A percentile compares a stretch with the other conserved stretches of the same genome.
Evolutionary conservation across 176 grass and related monocot genomes (phyloP).

Genomic region (Cenchrus purpureus): DNA sequence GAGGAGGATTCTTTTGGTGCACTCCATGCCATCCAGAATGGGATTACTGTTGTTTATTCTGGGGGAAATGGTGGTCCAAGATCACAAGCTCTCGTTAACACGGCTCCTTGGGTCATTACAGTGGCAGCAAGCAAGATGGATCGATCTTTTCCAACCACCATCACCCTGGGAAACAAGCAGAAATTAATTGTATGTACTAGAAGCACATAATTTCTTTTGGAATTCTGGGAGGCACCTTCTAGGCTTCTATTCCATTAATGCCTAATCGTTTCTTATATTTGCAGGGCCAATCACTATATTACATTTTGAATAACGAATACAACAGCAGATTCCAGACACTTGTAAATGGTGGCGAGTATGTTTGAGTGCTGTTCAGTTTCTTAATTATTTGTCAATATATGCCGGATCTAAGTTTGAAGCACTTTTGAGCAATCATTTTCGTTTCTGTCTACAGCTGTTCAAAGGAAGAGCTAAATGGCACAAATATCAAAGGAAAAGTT

Average conservation of each 20-base stretch:
- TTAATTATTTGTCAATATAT: neutral
- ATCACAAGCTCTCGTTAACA: neutral
- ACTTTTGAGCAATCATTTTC: neutral
- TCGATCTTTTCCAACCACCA: slow-evolving; percentile 33
- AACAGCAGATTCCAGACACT: neutral
- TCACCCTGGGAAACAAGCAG: slow-evolving; percentile 44
- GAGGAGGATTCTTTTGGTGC: slow-evolving; percentile 6
- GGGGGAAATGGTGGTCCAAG: neutral
- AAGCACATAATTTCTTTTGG: neutral
- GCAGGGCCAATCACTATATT: slow-evolving; percentile 44
- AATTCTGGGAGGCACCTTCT: neutral
- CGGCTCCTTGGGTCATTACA: slow-evolving; percentile 43
- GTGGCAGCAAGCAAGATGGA: slow-evolving; percentile 39
- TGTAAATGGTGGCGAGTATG: neutral
- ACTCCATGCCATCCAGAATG: slow-evolving; percentile 37
- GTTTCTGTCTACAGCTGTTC: neutral
- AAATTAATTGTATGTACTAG: neutral
- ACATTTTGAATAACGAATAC: neutral
- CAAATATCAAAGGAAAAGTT: neutral
- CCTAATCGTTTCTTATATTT: slow-evolving; percentile 8
- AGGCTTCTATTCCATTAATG: neutral
- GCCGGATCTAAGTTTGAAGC: neutral
- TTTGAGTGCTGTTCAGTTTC: neutral
- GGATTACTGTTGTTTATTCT: slow-evolving; percentile 1
- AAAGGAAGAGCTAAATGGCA: neutral